phyloP scores from a whole-genome alignment of 2,329 filamentous ascomycete genomes.

The Microdochium bolleyi region DNA sequence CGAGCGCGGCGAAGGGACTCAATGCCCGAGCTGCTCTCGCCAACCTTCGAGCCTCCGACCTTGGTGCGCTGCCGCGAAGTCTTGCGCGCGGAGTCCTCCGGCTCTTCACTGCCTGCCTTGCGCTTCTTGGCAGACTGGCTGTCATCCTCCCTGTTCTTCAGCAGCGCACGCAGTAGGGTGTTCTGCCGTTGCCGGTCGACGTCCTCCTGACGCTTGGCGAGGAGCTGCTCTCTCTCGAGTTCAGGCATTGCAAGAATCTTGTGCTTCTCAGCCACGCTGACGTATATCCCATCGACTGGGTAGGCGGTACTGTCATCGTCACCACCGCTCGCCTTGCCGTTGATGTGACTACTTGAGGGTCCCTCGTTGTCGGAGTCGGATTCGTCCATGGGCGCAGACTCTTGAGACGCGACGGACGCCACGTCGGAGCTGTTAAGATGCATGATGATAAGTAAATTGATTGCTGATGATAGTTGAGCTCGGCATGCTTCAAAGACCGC shows the following conservation, averaged over 20 bases:
- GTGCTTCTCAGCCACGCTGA: conserved; percentile 63
- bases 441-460: neutral
- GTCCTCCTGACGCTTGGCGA: conserved; percentile 79
- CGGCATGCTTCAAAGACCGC: neutral
- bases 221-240: conserved; percentile 81
- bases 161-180: conserved; percentile 68
- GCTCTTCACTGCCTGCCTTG: conserved; percentile 69
- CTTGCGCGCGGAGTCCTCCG: conserved; percentile 72
- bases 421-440: conserved; percentile 51
- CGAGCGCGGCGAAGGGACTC: conserved; percentile 58
- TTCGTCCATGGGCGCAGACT: conserved; percentile 85
- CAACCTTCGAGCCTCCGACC: conserved; percentile 55
- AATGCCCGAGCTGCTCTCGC: conserved; percentile 64
- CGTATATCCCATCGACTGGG: conserved; percentile 82
- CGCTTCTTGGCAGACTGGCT: conserved; percentile 60
- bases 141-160: conserved; percentile 58
- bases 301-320: conserved; percentile 61
- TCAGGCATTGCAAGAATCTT: conserved; percentile 82
- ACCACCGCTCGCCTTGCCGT: conserved; percentile 27
- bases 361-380: conserved; percentile 71
- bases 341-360: conserved; percentile 27
- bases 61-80: conserved; percentile 64
- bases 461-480: neutral
- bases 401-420: conserved; percentile 64
- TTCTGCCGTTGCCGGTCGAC: conserved; percentile 79